phyloP scores from a whole-genome alignment of 805 yeast genomes.

The Kuraishia ogatae region DNA sequence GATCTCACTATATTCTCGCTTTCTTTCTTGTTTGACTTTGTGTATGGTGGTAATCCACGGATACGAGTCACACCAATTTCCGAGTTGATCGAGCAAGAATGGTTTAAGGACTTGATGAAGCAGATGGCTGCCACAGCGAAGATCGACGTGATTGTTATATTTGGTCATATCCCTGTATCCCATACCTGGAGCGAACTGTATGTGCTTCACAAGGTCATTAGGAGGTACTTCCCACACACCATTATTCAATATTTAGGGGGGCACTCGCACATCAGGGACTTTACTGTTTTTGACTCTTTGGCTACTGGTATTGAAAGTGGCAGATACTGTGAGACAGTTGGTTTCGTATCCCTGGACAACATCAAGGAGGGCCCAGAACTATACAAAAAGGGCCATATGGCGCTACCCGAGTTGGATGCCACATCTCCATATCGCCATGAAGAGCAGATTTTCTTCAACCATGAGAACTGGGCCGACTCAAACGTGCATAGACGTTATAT shows the following conservation, averaged over 20 bases:
- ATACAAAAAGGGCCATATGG: conserved; percentile 3
- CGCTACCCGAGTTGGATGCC: background rate
- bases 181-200: conserved; percentile 48
- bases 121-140: conserved; percentile 22
- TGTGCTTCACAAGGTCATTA: conserved; percentile 36
- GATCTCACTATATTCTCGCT: conserved; percentile 51
- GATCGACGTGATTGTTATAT: conserved; percentile 60
- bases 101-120: conserved; percentile 50
- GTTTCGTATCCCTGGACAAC: conserved; percentile 60
- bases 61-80: conserved; percentile 57
- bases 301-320: conserved; percentile 89
- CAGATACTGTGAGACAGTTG: conserved; percentile 87
- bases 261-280: conserved; percentile 88
- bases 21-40: conserved; percentile 75
- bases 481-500: conserved; percentile 56
- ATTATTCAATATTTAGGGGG: conserved; percentile 89
- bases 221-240: conserved; percentile 50
- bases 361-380: conserved; percentile 11
- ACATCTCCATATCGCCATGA: background rate
- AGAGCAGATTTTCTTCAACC: background rate
- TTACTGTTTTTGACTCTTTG: conserved; percentile 51
- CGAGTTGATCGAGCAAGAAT: conserved; percentile 42
- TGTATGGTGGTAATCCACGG: conserved; percentile 35
- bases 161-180: conserved; percentile 72
- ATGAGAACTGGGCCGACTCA: conserved; percentile 6